A percentile compares a stretch with the other conserved stretches of the same genome.
Evolutionary conservation across 768 basidiomycete genomes (phyloP).

Genomic region (Tulasnella sp.): DNA sequence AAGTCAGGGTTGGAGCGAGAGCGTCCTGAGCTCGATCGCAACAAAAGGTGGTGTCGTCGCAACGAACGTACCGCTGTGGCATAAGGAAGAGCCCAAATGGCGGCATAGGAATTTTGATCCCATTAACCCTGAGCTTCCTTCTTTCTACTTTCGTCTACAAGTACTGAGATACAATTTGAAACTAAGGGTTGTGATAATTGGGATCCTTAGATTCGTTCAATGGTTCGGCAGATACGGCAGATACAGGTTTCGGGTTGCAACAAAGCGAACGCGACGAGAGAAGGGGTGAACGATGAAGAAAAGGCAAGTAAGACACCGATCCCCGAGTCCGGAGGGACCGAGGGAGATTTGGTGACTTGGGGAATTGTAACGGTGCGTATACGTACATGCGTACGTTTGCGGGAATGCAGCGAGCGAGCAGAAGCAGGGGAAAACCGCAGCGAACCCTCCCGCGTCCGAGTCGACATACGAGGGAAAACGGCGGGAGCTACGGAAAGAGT

Average conservation of each 20-base stretch:
- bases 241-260: not conserved
- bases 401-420: slow-evolving; percentile 9
- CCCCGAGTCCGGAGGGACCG: not conserved
- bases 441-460: not conserved
- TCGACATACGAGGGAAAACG: not conserved
- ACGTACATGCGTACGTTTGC: slow-evolving; percentile 1
- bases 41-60: not conserved
- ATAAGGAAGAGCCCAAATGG: not conserved
- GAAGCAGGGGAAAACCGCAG: not conserved
- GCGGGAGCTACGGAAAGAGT: not conserved
- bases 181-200: not conserved
- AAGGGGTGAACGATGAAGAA: not conserved
- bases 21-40: not conserved
- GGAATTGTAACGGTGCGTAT: not conserved
- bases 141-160: not conserved
- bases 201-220: not conserved
- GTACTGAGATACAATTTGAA: not conserved
- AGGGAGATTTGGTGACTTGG: not conserved
- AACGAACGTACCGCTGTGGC: not conserved
- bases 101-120: not conserved
- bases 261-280: not conserved
- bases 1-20: not conserved
- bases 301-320: not conserved
- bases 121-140: not conserved
- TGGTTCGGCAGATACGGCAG: not conserved